Percentiles rank a stretch among this genome's conserved stretches.
Evolutionary conservation across 805 yeast species (phyloP).

Genomic region (Saccharomyces cerevisiae): DNA sequence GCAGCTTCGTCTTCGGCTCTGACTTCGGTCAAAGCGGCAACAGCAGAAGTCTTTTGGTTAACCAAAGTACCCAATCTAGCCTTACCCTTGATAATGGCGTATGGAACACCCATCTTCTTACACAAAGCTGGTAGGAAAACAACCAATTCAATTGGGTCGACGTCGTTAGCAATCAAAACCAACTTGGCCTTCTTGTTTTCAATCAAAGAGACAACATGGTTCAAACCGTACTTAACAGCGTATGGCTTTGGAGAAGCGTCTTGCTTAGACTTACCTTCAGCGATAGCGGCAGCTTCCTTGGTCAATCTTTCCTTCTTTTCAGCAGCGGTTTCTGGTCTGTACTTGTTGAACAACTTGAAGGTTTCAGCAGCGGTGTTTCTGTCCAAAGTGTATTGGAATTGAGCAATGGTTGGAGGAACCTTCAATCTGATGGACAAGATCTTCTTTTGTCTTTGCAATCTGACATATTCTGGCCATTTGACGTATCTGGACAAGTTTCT

Average conservation of each 20-base stretch:
- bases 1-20: slow-evolving; percentile 90
- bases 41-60: slow-evolving; percentile 95
- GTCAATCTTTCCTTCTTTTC: slow-evolving; percentile 99
- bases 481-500: slow-evolving; percentile 94
- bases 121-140: slow-evolving; percentile 97
- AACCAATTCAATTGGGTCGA: slow-evolving; percentile 97
- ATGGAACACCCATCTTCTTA: slow-evolving; percentile 99
- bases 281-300: slow-evolving; percentile 98
- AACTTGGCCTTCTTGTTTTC: slow-evolving; percentile 98
- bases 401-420: slow-evolving; percentile 98
- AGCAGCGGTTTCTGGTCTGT: slow-evolving; percentile 95
- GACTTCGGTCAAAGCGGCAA: slow-evolving; percentile 95
- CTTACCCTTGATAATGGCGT: slow-evolving; percentile 97
- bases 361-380: slow-evolving; percentile 97
- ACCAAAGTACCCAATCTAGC: slow-evolving; percentile 96
- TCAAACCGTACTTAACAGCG: slow-evolving; percentile 95
- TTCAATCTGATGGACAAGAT: slow-evolving; percentile 89
- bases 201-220: slow-evolving; percentile 94
- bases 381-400: slow-evolving; percentile 92
- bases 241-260: slow-evolving; percentile 96
- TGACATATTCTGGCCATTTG: slow-evolving; percentile 98
- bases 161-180: slow-evolving; percentile 96
- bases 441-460: slow-evolving; percentile 98
- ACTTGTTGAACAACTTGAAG: slow-evolving; percentile 95
- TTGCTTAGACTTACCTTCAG: slow-evolving; percentile 95